Evolutionary conservation across 2,329 filamentous ascomycete species (phyloP).

Genomic region (Fonsecaea pugnacius): DNA sequence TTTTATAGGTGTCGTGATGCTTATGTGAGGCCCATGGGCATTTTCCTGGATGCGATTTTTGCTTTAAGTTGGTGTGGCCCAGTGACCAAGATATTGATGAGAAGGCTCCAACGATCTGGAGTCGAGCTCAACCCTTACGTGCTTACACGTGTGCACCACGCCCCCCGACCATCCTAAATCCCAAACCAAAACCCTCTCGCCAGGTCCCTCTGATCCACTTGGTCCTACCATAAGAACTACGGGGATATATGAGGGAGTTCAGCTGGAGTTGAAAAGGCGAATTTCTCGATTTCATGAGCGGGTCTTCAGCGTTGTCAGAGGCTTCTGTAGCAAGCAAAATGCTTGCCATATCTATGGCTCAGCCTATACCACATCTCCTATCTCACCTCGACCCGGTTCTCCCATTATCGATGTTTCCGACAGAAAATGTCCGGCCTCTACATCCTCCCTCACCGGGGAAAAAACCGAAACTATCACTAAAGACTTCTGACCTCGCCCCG

Average conservation of each 20-base stretch:
- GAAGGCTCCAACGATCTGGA: constrained; percentile 1
- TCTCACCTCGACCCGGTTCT: constrained; percentile 18
- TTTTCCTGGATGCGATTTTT: constrained; percentile 3
- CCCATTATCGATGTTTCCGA: constrained; percentile 14
- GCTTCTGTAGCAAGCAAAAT: constrained; percentile 18
- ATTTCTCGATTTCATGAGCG: constrained; percentile 17
- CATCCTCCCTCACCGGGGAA: constrained; percentile 35
- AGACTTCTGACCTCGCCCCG: constrained; percentile 57
- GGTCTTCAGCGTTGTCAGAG: constrained; percentile 6
- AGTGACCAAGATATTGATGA: constrained; percentile 4
- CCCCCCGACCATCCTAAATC: neutral
- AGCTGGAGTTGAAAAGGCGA: constrained; percentile 11
- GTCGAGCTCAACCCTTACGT: constrained; percentile 13
- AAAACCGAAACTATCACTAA: constrained; percentile 64
- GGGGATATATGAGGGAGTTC: constrained; percentile 2
- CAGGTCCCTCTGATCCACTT: constrained; percentile 9
- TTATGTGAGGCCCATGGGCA: constrained; percentile 15
- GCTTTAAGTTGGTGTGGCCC: neutral
- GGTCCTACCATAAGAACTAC: constrained; percentile 12
- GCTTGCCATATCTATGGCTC: constrained; percentile 28
- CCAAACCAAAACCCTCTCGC: constrained; percentile 4
- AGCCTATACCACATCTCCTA: constrained; percentile 24
- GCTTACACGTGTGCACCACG: constrained; percentile 15
- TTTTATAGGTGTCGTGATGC: neutral
- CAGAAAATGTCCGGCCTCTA: constrained; percentile 12